A percentile compares a stretch with the other conserved stretches of the same genome.
Conservation (phyloP, 768 basidiomycete species). For the Auriscalpium vulgare region DNA sequence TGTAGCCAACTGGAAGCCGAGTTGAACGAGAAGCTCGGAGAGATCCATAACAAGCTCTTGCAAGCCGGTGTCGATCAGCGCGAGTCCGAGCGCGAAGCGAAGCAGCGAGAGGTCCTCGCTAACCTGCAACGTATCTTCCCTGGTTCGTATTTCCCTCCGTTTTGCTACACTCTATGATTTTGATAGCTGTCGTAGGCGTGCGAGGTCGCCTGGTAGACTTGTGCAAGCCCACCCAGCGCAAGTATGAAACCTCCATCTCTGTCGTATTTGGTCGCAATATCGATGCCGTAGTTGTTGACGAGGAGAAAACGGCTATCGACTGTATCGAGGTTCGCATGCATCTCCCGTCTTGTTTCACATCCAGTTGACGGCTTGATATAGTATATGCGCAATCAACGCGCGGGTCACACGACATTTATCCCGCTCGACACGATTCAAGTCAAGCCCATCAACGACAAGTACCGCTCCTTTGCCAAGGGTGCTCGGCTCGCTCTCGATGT, state of each 20-base stretch:
- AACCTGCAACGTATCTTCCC: constrained; percentile 87
- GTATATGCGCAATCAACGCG: constrained; percentile 93
- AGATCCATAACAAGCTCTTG: constrained; percentile 73
- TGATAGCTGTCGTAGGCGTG: constrained; percentile 48
- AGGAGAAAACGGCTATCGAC: constrained; percentile 94
- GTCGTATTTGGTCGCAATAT: constrained; percentile 91
- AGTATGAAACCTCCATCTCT: constrained; percentile 87
- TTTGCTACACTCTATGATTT: not conserved
- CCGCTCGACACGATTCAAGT: constrained; percentile 97
- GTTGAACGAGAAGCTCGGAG: constrained; percentile 83
- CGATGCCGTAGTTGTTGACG: constrained; percentile 93
- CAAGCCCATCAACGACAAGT: constrained; percentile 91
- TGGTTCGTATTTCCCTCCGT: constrained; percentile 32
- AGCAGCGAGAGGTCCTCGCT: constrained; percentile 78
- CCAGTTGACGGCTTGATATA: constrained; percentile 30
- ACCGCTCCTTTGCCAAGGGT: constrained; percentile 81
- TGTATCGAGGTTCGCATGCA: constrained; percentile 74
- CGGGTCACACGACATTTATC: constrained; percentile 95
- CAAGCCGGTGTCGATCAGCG: constrained; percentile 86
- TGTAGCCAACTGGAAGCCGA: constrained; percentile 83
- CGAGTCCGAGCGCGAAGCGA: constrained; percentile 77
- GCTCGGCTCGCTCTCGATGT: constrained; percentile 56
- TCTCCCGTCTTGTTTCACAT: not conserved
- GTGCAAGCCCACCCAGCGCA: constrained; percentile 88
- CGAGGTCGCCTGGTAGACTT: constrained; percentile 89